Base-by-base conservation (phyloP, 1,284 basidiomycete genomes). In the Melampsora larici-populina region DNA sequence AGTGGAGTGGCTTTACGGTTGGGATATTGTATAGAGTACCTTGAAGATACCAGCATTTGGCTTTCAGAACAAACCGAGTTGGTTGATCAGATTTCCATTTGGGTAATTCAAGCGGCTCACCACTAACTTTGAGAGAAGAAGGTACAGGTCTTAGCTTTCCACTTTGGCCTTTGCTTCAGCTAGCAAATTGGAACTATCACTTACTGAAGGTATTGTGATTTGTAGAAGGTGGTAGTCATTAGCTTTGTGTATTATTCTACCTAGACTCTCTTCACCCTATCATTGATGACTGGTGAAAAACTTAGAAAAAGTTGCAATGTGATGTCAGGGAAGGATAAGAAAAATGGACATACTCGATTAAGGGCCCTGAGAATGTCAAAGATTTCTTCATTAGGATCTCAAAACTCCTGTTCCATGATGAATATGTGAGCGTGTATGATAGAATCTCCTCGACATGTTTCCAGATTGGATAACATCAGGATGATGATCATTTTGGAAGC, bases 61-160 rank as follows among this genome's bases (percentile, higher is more conserved):
- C 66, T 77, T 77, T 66, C 21, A 77, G 67, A 33, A 49, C 75
- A 77, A 70, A 77, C 75, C 75, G 70, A n/a, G 75, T 43, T 62
- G 70, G 31, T 60, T 36, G 43, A 68, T 77, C 75, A 62, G 70
- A 33, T 58, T 33, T 43, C 36, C 43, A 29, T 26, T 9, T 43
- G 8, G 51, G 24, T n/a, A 55, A 6, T 55, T 55, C 17, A 7
- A n/a, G 8, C 7, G 18, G 51, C 8, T 55, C 17, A 18, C 24
- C 51, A n/a, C 17, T 15, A 55, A 11, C 51, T 55, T n/a, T 55
- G 24, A n/a, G 24, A 55, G 24, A 55, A 55, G 51, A 55, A 7
- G 24, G 8, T 11, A n/a, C 51, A 55, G 9, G 8, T 55, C 24
- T 21, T 15, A 21, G 18, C 24, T 55, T 55, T 55, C 7, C 21